These are phyloP conservation scores for Mycena epipterygia DNA, from an alignment of 768 basidiomycete genomes.

Conservation along the genomic window DNA sequence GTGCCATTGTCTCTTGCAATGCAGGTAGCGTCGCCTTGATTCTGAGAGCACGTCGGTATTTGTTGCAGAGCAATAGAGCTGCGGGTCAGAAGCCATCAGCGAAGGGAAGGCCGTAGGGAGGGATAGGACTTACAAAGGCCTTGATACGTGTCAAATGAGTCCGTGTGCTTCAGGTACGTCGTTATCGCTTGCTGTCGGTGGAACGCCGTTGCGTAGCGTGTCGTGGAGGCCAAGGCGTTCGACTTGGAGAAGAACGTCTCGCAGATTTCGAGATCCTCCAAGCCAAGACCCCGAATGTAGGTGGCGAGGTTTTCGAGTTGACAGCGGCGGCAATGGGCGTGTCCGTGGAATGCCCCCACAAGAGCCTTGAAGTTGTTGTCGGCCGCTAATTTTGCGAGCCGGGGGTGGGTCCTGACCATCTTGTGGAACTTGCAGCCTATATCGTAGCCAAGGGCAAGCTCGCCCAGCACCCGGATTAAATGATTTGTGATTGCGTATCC, in stretches of 20 bases:
- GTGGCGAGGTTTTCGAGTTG: not conserved
- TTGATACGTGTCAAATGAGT: not conserved
- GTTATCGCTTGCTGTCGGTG: constrained; percentile 18
- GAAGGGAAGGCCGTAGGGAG: not conserved
- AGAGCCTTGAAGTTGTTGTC: not conserved
- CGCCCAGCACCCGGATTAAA: not conserved
- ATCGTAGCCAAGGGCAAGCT: constrained; percentile 19
- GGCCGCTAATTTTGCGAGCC: not conserved
- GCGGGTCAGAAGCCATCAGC: not conserved
- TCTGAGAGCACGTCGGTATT: not conserved
- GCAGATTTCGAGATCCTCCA: constrained; percentile 28
- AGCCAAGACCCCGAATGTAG: constrained; percentile 12
- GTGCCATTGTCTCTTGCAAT: too few species aligned
- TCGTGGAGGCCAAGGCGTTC: not conserved
- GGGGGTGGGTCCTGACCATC: not conserved
- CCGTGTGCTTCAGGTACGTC: not conserved
- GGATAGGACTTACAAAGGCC: not conserved
- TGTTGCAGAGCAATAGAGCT: not conserved
- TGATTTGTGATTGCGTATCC: too few species aligned
- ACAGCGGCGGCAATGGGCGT: not conserved
- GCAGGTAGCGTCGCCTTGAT: not conserved
- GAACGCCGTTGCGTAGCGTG: not conserved
- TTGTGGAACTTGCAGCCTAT: constrained; percentile 32
- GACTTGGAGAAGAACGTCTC: constrained; percentile 23
- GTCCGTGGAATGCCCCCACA: constrained; percentile 7